Base-by-base conservation (phyloP, 2,329 filamentous ascomycete species). In the Calonectria montana region DNA sequence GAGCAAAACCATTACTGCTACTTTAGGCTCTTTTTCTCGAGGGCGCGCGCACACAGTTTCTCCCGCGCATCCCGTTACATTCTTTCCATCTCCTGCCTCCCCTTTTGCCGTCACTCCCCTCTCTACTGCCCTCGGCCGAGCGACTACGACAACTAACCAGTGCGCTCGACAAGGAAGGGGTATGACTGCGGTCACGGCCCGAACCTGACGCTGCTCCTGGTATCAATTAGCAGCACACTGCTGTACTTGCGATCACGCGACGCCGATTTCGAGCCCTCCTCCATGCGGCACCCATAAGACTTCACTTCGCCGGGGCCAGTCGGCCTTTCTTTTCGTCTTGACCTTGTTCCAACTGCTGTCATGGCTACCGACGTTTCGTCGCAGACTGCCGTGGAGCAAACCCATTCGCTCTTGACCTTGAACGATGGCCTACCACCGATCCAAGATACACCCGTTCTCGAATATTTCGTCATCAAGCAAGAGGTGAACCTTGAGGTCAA, bases 401-500 rank as follows among this genome's bases (percentile, higher is more conserved):
- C 72, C 25, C 80, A 82, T 65, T 77, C 81, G 47, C 76, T 83
- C 57, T 74, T 81, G 25, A 79, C 81, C 39, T 71, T 79, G 35
- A 78, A 81, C 23, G 82, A 83, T 64, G 80, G 79, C 53, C 69
- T 83, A 7, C 78, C 80, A 12, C 81, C 82, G 7, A 75, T 82
- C 37, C 75, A 83, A 62, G 84, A 86, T 71, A 71, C 74, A 10
- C 80, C 82, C 5, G 76, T 85, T 3, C 82, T 83, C 18, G 83
- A 85, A 29, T 87, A 85, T 68, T 86, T 88, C 47, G 86, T 98
- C 70, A 88, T 94, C 67, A 93, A 95, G 84, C 96, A 98, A 84
- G 94, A 94, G 82, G 92, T 99, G 62, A 93, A 95, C 78, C 88
- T 99, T 72, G 96, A 98, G 79, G 88, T 99, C 81, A 94, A 97